These are phyloP conservation scores for Stramenopiles sp. DNA, from an alignment of 352 stramenopile genomes.

Conservation along the genomic window DNA sequence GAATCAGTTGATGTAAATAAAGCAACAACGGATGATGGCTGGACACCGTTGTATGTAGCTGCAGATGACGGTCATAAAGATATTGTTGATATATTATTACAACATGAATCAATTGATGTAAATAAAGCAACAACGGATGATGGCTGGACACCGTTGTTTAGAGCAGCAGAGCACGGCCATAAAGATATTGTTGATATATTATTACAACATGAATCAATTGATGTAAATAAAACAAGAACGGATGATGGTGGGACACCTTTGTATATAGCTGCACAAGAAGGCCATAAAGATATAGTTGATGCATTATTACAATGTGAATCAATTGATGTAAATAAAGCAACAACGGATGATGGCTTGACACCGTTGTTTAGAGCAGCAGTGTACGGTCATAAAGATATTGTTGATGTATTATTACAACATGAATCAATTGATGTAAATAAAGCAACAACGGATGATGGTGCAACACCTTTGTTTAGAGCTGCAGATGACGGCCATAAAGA, in stretches of 20 bases:
- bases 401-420: neutral
- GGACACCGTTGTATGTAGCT: neutral
- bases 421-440: too few species aligned
- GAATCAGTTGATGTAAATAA: neutral
- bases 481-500: too few species aligned
- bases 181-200: neutral
- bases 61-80: neutral
- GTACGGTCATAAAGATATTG: neutral
- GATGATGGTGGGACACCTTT: neutral
- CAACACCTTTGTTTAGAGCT: too few species aligned
- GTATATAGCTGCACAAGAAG: neutral
- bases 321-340: slow-evolving; percentile 3
- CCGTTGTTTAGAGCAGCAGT: neutral
- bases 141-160: neutral
- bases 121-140: neutral
- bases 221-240: neutral
- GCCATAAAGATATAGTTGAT: neutral
- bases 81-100: neutral
- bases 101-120: neutral
- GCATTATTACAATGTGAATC: neutral
- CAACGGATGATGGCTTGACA: neutral
- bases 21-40: neutral
- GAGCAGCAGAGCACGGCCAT: neutral
- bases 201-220: neutral
- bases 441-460: too few species aligned